Base-by-base conservation (phyloP, 2,329 filamentous ascomycete species). In the Fusarium solani-melongenae region DNA sequence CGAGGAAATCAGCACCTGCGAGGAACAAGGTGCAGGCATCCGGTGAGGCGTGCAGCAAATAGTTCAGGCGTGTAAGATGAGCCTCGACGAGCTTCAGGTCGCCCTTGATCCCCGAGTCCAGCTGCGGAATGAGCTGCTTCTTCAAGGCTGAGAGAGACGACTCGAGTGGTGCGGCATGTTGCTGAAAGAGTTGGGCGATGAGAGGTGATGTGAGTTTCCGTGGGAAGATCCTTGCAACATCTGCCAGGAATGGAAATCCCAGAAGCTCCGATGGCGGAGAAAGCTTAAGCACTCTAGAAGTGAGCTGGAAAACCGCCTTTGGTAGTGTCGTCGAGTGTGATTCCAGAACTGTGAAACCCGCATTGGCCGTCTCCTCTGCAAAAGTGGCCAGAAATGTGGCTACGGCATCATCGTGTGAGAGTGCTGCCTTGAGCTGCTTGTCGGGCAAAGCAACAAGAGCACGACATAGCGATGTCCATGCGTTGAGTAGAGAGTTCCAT, bases 1-100 rank as follows among this genome's bases (percentile, higher is more conserved):
- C 96, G 22, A 98, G 82, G 76, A 96, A 96, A 82, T 98, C 96
- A 59, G 93, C 95, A 1, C 96, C 96, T 0, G 93, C 93, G 75
- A 97, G 89, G 76, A 98, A 92, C 74, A 93, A 85, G 1, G 85
- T 83, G 22, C 88, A 88, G 1, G 86, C 84, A 22, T 87, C 84
- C 0, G 90, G 85, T 6, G 91, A 94, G 8, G 85, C 86, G 74
- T 90, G 87, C 6, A 94, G 83, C 5, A 95, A 83, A 58, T 90
- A 86, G 67, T 91, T 93, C n/a, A 94, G 79, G 11, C 84, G 84
- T 55, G 86, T 86, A 34, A 95, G 83, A 0, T 84, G 84, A 1
- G 81, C 80, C 77, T 93, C 90, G 0, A 90, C 85, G 8, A 83
- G 81, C 41, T 86, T 87, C 5, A 92, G 82, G 62, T 91, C 86